These are phyloP conservation scores for Ascomycota sp. DNA, from an alignment of 2,329 filamentous ascomycete species.

Conservation along the genomic window DNA sequence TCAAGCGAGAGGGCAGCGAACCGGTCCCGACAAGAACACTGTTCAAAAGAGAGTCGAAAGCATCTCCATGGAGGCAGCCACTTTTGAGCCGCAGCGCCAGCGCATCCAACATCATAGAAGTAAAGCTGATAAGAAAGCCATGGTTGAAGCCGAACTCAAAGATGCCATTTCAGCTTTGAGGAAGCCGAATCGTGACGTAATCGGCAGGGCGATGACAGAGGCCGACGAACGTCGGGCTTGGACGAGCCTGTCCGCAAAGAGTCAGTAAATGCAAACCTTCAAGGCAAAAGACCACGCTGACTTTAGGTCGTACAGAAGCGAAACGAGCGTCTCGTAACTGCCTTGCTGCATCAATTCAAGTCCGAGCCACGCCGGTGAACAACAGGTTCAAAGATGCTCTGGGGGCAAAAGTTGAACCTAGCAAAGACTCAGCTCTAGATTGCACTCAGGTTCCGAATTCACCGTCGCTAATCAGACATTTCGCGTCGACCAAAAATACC, in stretches of 20 bases:
- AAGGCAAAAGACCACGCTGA: neutral
- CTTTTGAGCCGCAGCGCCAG: slow-evolving; percentile 21
- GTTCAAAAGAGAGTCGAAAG: slow-evolving; percentile 18
- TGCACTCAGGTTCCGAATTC: slow-evolving; percentile 13
- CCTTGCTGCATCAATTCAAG: too few relatives aligned
- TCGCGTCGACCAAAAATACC: slow-evolving; percentile 21
- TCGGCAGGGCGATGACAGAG: slow-evolving; percentile 45
- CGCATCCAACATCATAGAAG: slow-evolving; percentile 27
- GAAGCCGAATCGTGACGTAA: slow-evolving; percentile 54
- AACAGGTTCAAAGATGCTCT: slow-evolving; percentile 32
- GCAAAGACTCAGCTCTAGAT: slow-evolving; percentile 2
- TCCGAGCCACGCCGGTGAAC: slow-evolving; percentile 37
- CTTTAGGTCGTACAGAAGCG: slow-evolving; percentile 22
- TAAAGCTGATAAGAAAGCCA: slow-evolving; percentile 43
- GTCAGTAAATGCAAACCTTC: slow-evolving; percentile 16
- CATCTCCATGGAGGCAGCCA: slow-evolving; percentile 19
- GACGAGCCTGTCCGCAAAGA: slow-evolving; percentile 22
- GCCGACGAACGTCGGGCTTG: slow-evolving; percentile 40
- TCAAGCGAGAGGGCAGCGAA: slow-evolving; percentile 54
- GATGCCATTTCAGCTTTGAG: slow-evolving; percentile 55
- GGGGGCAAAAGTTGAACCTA: slow-evolving; percentile 9
- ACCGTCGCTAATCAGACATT: slow-evolving; percentile 16
- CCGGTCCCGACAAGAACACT: slow-evolving; percentile 27
- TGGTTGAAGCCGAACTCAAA: slow-evolving; percentile 48
- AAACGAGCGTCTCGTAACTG: slow-evolving; percentile 23